These are phyloP conservation scores for Laburnicola sp. DNA, from an alignment of 2,329 filamentous ascomycete species.

Conservation along the genomic window DNA sequence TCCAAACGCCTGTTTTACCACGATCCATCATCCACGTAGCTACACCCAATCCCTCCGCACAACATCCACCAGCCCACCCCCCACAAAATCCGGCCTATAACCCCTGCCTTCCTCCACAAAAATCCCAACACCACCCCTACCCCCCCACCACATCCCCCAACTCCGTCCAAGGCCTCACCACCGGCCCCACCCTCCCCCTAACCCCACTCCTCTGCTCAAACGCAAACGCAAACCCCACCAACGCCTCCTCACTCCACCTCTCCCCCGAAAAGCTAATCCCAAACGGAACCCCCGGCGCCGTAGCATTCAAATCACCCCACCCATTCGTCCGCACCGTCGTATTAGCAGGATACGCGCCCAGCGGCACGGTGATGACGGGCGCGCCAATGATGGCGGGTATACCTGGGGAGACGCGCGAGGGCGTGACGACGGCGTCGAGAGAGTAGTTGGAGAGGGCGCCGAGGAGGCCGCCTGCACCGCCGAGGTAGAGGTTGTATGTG, in stretches of 20 bases:
- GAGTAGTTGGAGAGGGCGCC: slow-evolving; percentile 61
- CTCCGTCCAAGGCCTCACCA: slow-evolving; percentile 55
- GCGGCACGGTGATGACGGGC: slow-evolving; percentile 65
- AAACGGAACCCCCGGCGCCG: slow-evolving; percentile 61
- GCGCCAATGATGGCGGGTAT: slow-evolving; percentile 61
- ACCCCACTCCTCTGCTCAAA: slow-evolving; percentile 65
- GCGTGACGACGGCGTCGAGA: slow-evolving; percentile 65
- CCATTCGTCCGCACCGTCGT: slow-evolving; percentile 52
- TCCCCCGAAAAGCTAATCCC: slow-evolving; percentile 66
- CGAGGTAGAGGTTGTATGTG: slow-evolving; percentile 57
- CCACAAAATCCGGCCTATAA: too few species aligned
- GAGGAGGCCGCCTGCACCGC: slow-evolving; percentile 62
- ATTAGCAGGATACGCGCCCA: slow-evolving; percentile 59
- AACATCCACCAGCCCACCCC: too few species aligned
- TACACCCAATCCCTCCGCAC: too few species aligned
- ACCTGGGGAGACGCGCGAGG: slow-evolving; percentile 53
- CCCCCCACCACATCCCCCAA: slow-evolving; percentile 48
- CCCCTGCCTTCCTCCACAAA: too few species aligned
- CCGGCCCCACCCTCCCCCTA: slow-evolving; percentile 53
- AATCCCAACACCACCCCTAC: slow-evolving; percentile 2
- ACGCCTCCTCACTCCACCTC: slow-evolving; percentile 62
- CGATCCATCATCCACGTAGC: too few species aligned
- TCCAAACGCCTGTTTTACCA: too few species aligned
- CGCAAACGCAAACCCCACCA: slow-evolving; percentile 69
- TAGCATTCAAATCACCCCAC: slow-evolving; percentile 56